Evolutionary conservation across 495 filamentous ascomycete genomes (phyloP).

Genomic region (Hypoxylon lienhwacheense): DNA sequence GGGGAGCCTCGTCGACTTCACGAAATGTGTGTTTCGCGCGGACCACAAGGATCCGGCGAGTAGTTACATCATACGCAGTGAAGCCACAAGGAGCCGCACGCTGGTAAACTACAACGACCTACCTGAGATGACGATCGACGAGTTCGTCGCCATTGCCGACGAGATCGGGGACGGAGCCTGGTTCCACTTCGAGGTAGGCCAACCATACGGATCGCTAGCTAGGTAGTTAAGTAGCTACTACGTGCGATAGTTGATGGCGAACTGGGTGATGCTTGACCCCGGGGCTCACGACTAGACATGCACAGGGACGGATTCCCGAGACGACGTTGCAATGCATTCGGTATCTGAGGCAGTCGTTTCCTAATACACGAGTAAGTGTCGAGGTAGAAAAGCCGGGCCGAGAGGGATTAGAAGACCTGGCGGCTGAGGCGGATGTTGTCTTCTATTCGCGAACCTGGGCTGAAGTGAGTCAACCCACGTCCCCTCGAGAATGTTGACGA

Average conservation of each 20-base stretch:
- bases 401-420: slow-evolving; percentile 61
- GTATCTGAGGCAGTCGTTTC: slow-evolving; percentile 54
- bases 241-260: no score
- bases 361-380: slow-evolving; percentile 60
- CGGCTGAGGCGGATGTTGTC: slow-evolving; percentile 64
- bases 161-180: slow-evolving; percentile 45
- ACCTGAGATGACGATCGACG: slow-evolving; percentile 62
- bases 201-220: slow-evolving; percentile 4
- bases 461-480: slow-evolving; percentile 51
- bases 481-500: slow-evolving; percentile 12
- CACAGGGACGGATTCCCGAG: slow-evolving; percentile 66
- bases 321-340: slow-evolving; percentile 64
- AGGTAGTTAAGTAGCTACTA: neutral
- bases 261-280: slow-evolving; percentile 23
- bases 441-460: slow-evolving; percentile 75
- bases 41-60: slow-evolving; percentile 60
- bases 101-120: slow-evolving; percentile 71
- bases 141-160: slow-evolving; percentile 51
- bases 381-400: slow-evolving; percentile 71
- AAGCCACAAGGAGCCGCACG: slow-evolving; percentile 60
- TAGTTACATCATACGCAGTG: slow-evolving; percentile 70
- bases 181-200: slow-evolving; percentile 73
- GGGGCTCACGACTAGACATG: slow-evolving; percentile 25
- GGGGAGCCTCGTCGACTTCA: slow-evolving; percentile 50
- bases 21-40: slow-evolving; percentile 61